phyloP scores from a whole-genome alignment of 2,329 filamentous ascomycete genomes.

The Nectriaceae sp. region DNA sequence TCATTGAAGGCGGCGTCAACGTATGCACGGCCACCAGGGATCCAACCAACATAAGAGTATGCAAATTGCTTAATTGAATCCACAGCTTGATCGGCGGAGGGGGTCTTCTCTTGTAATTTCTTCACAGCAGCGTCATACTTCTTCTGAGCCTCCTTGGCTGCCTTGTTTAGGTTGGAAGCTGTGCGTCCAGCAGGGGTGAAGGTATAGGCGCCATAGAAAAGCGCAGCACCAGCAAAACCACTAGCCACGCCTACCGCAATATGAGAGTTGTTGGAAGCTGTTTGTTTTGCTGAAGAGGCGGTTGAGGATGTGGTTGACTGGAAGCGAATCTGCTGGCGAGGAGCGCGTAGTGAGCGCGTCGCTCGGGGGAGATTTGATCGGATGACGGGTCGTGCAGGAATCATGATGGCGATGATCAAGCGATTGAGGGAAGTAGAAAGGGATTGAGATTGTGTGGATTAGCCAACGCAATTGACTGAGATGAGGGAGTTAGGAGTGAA shows the following conservation, averaged over 20 bases:
- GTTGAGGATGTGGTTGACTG: conserved; percentile 41
- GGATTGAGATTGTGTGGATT: neutral
- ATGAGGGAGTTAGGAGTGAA: neutral
- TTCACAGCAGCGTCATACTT: conserved; percentile 62
- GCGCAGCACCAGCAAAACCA: conserved; percentile 43
- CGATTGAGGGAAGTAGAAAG: neutral
- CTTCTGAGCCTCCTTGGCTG: conserved; percentile 55
- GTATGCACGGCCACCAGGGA: conserved; percentile 70
- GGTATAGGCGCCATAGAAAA: conserved; percentile 46
- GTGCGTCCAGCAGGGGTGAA: conserved; percentile 46
- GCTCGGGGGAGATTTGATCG: conserved; percentile 30
- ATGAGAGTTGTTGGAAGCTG: conserved; percentile 31
- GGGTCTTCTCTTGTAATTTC: conserved; percentile 62
- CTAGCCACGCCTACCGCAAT: conserved; percentile 45
- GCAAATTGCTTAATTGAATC: conserved; percentile 65
- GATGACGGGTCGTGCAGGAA: conserved; percentile 31
- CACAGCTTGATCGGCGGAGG: conserved; percentile 67
- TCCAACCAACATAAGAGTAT: conserved; percentile 69
- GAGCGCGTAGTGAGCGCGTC: conserved; percentile 25
- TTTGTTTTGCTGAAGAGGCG: neutral
- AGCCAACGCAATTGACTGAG: neutral
- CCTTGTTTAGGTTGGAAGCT: conserved; percentile 46
- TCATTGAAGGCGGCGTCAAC: conserved; percentile 72
- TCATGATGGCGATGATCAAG: conserved; percentile 25
- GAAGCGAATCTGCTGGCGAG: conserved; percentile 37